Conservation (phyloP, 805 yeast species). For the Metschnikowia kofuensis region DNA sequence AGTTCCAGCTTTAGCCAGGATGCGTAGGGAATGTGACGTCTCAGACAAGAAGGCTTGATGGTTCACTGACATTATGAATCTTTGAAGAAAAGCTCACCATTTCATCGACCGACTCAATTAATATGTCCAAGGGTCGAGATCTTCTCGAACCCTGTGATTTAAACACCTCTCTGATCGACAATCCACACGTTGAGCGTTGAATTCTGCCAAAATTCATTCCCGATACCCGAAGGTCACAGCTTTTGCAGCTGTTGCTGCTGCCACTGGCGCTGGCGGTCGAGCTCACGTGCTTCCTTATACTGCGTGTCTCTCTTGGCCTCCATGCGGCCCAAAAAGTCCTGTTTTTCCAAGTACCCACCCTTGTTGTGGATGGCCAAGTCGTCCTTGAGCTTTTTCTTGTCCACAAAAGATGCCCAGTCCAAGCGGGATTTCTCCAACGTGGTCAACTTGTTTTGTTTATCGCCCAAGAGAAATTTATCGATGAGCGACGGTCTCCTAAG, state of each 20-base stretch:
- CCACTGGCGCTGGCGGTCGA: constrained; percentile 27
- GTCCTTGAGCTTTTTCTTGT: constrained; percentile 76
- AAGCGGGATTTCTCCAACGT: constrained; percentile 89
- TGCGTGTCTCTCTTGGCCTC: constrained; percentile 55
- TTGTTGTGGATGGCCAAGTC: constrained; percentile 79
- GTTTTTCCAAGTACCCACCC: constrained; percentile 88
- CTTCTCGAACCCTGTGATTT: too few species aligned
- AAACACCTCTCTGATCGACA: too few species aligned
- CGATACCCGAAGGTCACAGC: background rate
- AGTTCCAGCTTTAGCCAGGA: too few species aligned
- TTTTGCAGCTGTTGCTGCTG: constrained; percentile 16
- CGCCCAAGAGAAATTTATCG: constrained; percentile 66
- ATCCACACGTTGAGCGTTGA: too few species aligned
- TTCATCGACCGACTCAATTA: too few species aligned
- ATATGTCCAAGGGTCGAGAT: too few species aligned
- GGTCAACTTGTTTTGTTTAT: constrained; percentile 70
- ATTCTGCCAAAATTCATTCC: too few species aligned
- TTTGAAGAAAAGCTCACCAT: too few species aligned
- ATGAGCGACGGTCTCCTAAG: constrained; percentile 72
- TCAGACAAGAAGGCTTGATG: too few species aligned
- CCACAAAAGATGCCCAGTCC: constrained; percentile 95
- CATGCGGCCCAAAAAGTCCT: constrained; percentile 80
- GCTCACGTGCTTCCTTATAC: constrained; percentile 42
- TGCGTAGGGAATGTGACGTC: too few species aligned
- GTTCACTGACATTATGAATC: too few species aligned